A percentile compares a stretch with the other conserved stretches of the same genome.
Conservation (phyloP, 2,329 filamentous ascomycete species). For the Ophiostoma sp. region DNA sequence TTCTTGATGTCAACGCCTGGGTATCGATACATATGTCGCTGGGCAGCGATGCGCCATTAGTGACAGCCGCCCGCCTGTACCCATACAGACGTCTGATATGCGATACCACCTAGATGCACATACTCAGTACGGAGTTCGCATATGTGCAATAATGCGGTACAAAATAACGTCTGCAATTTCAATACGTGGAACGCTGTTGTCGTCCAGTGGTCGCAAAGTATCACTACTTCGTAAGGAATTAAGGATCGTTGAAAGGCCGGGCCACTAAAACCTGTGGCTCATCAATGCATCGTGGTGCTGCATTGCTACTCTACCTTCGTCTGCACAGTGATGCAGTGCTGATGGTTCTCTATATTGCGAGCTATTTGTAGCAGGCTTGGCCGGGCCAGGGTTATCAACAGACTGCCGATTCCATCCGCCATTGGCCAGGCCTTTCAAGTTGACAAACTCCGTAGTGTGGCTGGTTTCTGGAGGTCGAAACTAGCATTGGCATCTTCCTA, state of each 20-base stretch:
- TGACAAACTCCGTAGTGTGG: neutral
- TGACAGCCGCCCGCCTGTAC: conserved; percentile 20
- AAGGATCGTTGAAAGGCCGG: neutral
- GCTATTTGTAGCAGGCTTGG: neutral
- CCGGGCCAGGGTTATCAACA: neutral
- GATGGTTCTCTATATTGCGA: neutral
- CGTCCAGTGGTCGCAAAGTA: neutral
- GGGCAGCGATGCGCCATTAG: conserved; percentile 38
- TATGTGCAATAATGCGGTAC: neutral
- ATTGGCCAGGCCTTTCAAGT: neutral
- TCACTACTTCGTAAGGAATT: neutral
- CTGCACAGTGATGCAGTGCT: neutral
- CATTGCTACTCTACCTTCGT: neutral
- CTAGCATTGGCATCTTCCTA: neutral
- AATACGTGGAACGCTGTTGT: neutral
- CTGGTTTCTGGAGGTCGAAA: neutral
- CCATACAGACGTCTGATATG: neutral
- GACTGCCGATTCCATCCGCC: neutral
- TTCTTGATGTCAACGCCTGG: neutral
- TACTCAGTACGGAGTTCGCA: neutral
- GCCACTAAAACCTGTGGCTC: neutral
- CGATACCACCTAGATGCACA: neutral
- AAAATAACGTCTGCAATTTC: neutral
- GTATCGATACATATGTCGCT: conserved; percentile 34
- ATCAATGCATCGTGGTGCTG: neutral